Conservation (phyloP, 2,329 filamentous ascomycete species). For the Exophiala calicioides region DNA sequence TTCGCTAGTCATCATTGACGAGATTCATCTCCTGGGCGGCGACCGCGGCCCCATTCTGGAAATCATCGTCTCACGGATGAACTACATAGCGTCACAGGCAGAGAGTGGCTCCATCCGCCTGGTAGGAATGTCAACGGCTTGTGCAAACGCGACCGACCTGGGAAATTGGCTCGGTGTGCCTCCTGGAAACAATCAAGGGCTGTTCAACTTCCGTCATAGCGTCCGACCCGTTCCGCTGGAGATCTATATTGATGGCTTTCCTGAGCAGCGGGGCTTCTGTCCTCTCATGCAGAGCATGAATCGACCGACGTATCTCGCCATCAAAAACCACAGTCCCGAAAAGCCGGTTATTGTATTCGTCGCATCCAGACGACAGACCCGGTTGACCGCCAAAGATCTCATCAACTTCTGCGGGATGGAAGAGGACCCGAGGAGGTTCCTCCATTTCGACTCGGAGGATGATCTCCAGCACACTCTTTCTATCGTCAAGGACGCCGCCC, state of each 20-base stretch:
- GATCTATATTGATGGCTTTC: constrained; percentile 96
- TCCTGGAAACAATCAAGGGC: constrained; percentile 59
- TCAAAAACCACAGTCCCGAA: constrained; percentile 92
- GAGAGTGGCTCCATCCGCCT: constrained; percentile 88
- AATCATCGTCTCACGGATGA: constrained; percentile 93
- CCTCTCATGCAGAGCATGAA: constrained; percentile 99
- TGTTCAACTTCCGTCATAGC: constrained; percentile 97
- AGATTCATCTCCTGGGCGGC: constrained; percentile 95
- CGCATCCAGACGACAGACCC: constrained; percentile 89
- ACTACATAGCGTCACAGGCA: constrained; percentile 94
- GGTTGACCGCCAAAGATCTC: constrained; percentile 89
- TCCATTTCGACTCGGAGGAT: constrained; percentile 85
- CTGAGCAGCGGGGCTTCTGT: constrained; percentile 91
- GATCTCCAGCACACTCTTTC: constrained; percentile 85
- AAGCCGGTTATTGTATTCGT: constrained; percentile 99
- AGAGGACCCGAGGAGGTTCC: constrained; percentile 89
- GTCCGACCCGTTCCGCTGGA: constrained; percentile 94
- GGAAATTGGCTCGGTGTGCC: constrained; percentile 98
- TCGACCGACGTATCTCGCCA: constrained; percentile 89
- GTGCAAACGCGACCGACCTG: constrained; percentile 90
- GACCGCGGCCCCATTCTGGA: constrained; percentile 97
- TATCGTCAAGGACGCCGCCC: constrained; percentile 86
- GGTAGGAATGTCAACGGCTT: constrained; percentile 98
- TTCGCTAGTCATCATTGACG: constrained; percentile 94
- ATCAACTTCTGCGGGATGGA: constrained; percentile 99